Percentiles rank a stretch among this genome's conserved stretches.
Evolutionary conservation across 1,284 basidiomycete species (phyloP).

Genomic region (Taiwanofungus camphoratus): DNA sequence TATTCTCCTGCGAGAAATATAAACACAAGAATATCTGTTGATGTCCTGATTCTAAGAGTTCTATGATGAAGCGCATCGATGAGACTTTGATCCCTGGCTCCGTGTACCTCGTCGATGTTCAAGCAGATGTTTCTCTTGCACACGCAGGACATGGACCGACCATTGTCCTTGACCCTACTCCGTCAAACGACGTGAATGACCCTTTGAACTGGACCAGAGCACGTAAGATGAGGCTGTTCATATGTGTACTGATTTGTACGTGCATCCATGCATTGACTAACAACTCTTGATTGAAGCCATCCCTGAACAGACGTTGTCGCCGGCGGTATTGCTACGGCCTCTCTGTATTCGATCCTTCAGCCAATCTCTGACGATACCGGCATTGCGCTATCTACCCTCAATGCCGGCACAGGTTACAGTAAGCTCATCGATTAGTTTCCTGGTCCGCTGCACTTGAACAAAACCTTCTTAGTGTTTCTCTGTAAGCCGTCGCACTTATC

Average conservation of each 20-base stretch:
- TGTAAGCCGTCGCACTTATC: not conserved
- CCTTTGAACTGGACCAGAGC: not conserved
- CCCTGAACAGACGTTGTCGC: not conserved
- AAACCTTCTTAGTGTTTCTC: not conserved
- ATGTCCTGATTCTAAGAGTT: too few species aligned
- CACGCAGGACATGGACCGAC: not conserved
- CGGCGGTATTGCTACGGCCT: not conserved
- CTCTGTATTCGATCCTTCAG: conserved; percentile 1
- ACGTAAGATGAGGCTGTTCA: not conserved
- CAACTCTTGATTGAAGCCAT: not conserved
- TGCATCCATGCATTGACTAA: not conserved
- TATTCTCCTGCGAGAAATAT: too few species aligned
- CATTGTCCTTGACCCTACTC: not conserved
- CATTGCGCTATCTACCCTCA: not conserved
- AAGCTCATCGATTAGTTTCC: not conserved
- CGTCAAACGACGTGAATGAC: conserved; percentile 1
- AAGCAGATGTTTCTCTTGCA: not conserved
- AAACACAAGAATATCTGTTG: too few species aligned
- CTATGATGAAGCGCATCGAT: too few species aligned
- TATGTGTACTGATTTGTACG: not conserved
- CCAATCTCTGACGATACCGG: conserved; percentile 1
- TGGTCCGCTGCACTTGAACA: not conserved
- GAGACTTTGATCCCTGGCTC: conserved; percentile 1
- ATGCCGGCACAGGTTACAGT: conserved; percentile 2
- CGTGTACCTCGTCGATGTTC: conserved; percentile 1